Conservation (phyloP, 2,329 filamentous ascomycete species). For the Trichoderma aggressivum region DNA sequence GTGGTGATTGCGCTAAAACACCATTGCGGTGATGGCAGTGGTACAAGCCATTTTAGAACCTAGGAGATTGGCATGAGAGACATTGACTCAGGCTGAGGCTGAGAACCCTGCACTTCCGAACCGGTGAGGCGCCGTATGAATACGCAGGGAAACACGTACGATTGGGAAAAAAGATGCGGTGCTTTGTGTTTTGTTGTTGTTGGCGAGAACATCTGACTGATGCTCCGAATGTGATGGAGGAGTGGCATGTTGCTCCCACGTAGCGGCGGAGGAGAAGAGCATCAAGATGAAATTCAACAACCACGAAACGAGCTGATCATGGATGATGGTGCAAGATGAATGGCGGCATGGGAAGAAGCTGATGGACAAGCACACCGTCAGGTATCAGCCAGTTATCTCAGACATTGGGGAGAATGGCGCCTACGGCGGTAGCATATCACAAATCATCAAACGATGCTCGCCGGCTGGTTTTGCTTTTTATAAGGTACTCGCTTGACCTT, state of each 20-base stretch:
- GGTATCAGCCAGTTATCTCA: neutral
- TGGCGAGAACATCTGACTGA: neutral
- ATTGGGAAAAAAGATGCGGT: neutral
- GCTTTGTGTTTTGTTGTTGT: neutral
- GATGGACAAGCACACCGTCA: neutral
- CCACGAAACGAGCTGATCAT: no score
- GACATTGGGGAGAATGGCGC: neutral
- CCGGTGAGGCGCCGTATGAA: neutral
- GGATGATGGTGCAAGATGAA: neutral
- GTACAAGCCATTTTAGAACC: neutral
- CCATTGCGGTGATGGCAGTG: neutral
- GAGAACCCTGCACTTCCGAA: neutral
- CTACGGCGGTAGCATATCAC: neutral
- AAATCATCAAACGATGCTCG: neutral
- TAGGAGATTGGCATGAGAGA: neutral
- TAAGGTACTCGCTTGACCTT: neutral
- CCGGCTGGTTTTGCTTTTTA: neutral
- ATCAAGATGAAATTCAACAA: neutral
- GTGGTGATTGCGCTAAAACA: neutral
- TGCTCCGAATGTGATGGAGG: no score
- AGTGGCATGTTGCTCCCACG: neutral
- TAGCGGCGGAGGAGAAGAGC: neutral
- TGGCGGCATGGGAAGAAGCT: neutral
- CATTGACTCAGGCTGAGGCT: slow-evolving; percentile 1
- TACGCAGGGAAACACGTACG: neutral